Evolutionary conservation across 192 early-diverging fungal genomes (phyloP).

Genomic region (Kappamyces sp.): DNA sequence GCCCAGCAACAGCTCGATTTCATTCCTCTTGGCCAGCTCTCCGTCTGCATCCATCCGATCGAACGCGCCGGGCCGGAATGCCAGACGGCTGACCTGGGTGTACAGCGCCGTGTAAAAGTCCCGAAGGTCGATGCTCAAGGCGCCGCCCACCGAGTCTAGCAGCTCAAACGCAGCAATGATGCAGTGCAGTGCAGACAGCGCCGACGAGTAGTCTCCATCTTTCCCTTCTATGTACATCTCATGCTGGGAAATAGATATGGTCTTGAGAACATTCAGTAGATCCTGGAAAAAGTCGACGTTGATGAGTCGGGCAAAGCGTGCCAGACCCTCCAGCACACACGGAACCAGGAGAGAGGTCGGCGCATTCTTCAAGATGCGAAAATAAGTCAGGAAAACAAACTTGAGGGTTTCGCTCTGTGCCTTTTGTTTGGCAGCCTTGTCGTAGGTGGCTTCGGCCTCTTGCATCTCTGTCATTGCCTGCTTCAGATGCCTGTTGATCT

Average conservation of each 20-base stretch:
- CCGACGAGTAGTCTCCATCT: conserved; percentile 33
- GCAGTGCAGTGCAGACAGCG: conserved; percentile 75
- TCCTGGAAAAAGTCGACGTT: conserved; percentile 94
- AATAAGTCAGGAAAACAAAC: conserved; percentile 89
- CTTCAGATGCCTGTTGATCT: conserved; percentile 64
- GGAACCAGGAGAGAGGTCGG: conserved; percentile 67
- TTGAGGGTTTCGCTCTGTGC: conserved; percentile 90
- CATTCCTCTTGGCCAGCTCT: conserved; percentile 40
- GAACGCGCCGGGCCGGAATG: conserved; percentile 51
- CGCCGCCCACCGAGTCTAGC: conserved; percentile 69
- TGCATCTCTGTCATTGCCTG: conserved; percentile 74
- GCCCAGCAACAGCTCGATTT: conserved; percentile 73
- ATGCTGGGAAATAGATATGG: conserved; percentile 65
- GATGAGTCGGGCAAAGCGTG: conserved; percentile 90
- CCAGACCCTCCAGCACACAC: conserved; percentile 72
- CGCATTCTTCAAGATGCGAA: conserved; percentile 87
- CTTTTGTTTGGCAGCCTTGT: conserved; percentile 74
- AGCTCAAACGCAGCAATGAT: conserved; percentile 85
- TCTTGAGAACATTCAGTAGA: conserved; percentile 75
- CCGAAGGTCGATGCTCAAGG: conserved; percentile 84
- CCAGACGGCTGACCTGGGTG: conserved; percentile 63
- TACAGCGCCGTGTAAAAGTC: conserved; percentile 89
- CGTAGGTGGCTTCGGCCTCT: conserved; percentile 85
- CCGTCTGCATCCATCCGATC: conserved; percentile 26
- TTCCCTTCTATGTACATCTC: conserved; percentile 44